phyloP scores from a whole-genome alignment of 495 filamentous ascomycete species.

The Eremomyces bilateralis region DNA sequence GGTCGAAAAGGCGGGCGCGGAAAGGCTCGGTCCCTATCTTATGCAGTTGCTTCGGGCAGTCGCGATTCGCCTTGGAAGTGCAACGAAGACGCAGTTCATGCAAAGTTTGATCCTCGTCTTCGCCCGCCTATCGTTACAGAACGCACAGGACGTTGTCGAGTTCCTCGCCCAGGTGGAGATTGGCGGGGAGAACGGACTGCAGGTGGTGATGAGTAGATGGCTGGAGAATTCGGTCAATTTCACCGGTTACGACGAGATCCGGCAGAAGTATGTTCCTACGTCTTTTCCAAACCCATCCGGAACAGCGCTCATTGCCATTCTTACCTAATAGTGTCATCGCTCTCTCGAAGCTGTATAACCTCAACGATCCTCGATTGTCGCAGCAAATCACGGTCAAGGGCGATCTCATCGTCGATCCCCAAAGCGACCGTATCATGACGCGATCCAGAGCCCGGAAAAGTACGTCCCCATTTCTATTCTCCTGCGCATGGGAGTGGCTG shows the following conservation, averaged over 20 bases:
- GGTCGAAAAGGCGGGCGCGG: slow-evolving; percentile 80
- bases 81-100: slow-evolving; percentile 66
- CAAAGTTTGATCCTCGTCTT: slow-evolving; percentile 88
- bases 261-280: slow-evolving; percentile 50
- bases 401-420: slow-evolving; percentile 55
- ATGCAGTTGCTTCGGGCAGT: slow-evolving; percentile 79
- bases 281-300: neutral
- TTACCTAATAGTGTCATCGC: slow-evolving; percentile 47
- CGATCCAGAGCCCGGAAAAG: slow-evolving; percentile 62
- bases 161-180: slow-evolving; percentile 74
- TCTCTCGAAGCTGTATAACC: slow-evolving; percentile 64
- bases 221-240: slow-evolving; percentile 91
- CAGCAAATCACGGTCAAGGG: slow-evolving; percentile 63
- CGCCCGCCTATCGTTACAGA: slow-evolving; percentile 64
- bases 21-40: slow-evolving; percentile 73
- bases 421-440: slow-evolving; percentile 75
- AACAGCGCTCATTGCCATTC: slow-evolving; percentile 16
- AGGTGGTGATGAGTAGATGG: slow-evolving; percentile 85
- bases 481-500: too few relatives aligned
- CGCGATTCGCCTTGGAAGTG: slow-evolving; percentile 61
- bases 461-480: too few relatives aligned
- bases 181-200: slow-evolving; percentile 44
- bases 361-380: slow-evolving; percentile 61
- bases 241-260: slow-evolving; percentile 87
- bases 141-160: slow-evolving; percentile 72